Evolutionary conservation across 2,329 filamentous ascomycete species (phyloP).

Genomic region (Exophiala aquamarina): DNA sequence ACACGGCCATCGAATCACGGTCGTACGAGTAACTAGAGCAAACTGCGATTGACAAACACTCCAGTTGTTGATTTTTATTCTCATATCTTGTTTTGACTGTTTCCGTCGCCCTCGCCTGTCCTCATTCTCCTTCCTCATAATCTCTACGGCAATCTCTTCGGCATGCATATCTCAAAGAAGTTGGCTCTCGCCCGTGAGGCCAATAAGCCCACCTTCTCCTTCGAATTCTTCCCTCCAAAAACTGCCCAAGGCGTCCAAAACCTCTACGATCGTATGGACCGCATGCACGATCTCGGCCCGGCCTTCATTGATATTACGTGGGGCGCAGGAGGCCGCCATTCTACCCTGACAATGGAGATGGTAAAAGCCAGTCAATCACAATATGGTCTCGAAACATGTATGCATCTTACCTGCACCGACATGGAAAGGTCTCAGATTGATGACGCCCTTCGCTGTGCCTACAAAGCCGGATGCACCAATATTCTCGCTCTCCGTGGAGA

Average conservation of each 20-base stretch:
- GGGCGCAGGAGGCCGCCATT: slow-evolving; percentile 90
- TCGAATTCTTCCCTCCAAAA: slow-evolving; percentile 99
- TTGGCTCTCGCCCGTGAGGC: slow-evolving; percentile 76
- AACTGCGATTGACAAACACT: slow-evolving; percentile 1
- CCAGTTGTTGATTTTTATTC: slow-evolving; percentile 1
- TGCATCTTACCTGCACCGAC: slow-evolving; percentile 98
- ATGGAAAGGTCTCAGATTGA: slow-evolving; percentile 94
- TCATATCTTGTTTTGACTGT: slow-evolving; percentile 1
- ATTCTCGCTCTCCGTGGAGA: slow-evolving; percentile 92
- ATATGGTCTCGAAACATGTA: slow-evolving; percentile 95
- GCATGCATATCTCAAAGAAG: slow-evolving; percentile 95
- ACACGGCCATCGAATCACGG: background rate
- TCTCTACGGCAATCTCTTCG: slow-evolving; percentile 36
- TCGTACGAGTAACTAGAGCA: background rate
- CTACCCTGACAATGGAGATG: slow-evolving; percentile 95
- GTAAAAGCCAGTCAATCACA: slow-evolving; percentile 92
- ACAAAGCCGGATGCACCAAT: slow-evolving; percentile 95
- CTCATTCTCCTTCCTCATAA: slow-evolving; percentile 5
- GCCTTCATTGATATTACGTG: slow-evolving; percentile 98
- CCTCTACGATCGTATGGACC: slow-evolving; percentile 98
- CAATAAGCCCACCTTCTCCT: slow-evolving; percentile 87
- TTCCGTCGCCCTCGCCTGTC: background rate
- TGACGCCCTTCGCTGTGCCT: slow-evolving; percentile 80
- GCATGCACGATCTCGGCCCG: slow-evolving; percentile 92
- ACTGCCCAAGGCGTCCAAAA: slow-evolving; percentile 90